These are phyloP conservation scores for Botryotinia convoluta DNA, from an alignment of 2,329 filamentous ascomycete genomes.

Conservation along the genomic window DNA sequence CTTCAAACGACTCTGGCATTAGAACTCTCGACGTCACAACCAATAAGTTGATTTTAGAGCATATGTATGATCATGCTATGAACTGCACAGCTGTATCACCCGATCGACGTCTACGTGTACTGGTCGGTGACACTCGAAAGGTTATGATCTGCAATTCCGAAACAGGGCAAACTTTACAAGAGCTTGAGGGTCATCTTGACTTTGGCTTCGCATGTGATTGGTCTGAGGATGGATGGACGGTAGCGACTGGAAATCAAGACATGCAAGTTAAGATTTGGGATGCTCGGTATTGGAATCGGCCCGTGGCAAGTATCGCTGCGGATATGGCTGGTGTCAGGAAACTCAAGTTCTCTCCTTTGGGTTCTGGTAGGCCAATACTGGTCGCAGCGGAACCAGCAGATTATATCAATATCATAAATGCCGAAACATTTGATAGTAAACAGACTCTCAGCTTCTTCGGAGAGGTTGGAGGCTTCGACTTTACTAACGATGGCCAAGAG, in stretches of 20 bases:
- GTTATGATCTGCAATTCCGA: constrained; percentile 69
- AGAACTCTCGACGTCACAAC: constrained; percentile 58
- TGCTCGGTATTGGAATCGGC: constrained; percentile 62
- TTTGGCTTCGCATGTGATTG: constrained; percentile 76
- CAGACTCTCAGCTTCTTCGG: constrained; percentile 74
- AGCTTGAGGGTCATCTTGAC: constrained; percentile 63
- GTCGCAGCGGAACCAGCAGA: constrained; percentile 76
- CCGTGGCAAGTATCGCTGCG: constrained; percentile 56
- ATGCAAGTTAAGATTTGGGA: constrained; percentile 73
- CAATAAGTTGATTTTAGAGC: constrained; percentile 55
- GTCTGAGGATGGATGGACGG: constrained; percentile 72
- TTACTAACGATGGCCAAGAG: constrained; percentile 64
- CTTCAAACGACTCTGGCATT: constrained; percentile 60
- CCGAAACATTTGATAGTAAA: constrained; percentile 59
- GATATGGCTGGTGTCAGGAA: constrained; percentile 68
- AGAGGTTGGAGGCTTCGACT: constrained; percentile 66
- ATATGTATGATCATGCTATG: constrained; percentile 58
- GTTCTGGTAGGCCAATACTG: constrained; percentile 64
- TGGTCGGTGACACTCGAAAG: constrained; percentile 68
- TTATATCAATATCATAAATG: constrained; percentile 68
- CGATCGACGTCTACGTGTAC: constrained; percentile 66
- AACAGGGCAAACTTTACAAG: constrained; percentile 55
- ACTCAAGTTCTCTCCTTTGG: constrained; percentile 69
- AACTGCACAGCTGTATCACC: constrained; percentile 74
- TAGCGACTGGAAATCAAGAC: constrained; percentile 77